Percentiles rank a stretch among this genome's conserved stretches.
phyloP scores from a whole-genome alignment of 2,329 filamentous ascomycete genomes.

The Colletotrichum echinochloae region DNA sequence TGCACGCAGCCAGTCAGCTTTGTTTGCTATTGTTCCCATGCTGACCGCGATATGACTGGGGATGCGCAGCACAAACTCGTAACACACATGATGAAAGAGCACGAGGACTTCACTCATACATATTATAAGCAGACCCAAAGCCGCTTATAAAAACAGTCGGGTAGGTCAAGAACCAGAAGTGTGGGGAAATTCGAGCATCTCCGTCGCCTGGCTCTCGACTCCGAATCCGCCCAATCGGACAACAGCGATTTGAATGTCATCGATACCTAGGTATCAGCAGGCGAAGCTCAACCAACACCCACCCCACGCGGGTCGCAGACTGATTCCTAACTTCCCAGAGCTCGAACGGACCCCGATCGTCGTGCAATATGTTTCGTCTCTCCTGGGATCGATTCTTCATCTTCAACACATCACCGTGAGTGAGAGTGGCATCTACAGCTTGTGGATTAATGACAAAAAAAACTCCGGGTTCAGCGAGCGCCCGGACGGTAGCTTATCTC shows the following conservation, averaged over 20 bases:
- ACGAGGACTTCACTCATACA: background rate
- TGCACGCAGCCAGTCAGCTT: no score
- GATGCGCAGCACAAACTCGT: background rate
- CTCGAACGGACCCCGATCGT: background rate
- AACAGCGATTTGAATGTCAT: constrained; percentile 20
- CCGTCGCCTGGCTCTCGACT: constrained; percentile 12
- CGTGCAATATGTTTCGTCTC: background rate
- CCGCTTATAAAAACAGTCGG: background rate
- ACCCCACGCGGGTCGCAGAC: constrained; percentile 10
- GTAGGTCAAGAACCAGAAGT: background rate
- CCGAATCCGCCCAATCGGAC: constrained; percentile 11
- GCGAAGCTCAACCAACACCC: background rate
- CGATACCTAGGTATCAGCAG: background rate
- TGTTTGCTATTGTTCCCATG: background rate
- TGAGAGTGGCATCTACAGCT: background rate
- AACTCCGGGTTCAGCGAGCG: background rate
- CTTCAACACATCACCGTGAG: no score
- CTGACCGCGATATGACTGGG: background rate
- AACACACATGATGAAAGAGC: background rate
- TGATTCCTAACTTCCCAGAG: background rate
- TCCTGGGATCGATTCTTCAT: background rate
- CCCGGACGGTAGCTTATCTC: constrained; percentile 10
- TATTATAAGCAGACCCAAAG: background rate
- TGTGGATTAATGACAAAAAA: background rate
- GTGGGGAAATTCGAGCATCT: constrained; percentile 16